A percentile compares a stretch with the other conserved stretches of the same genome.
These are phyloP conservation scores for Fusarium buharicum DNA, from an alignment of 2,329 filamentous ascomycete species.

Conservation along the genomic window DNA sequence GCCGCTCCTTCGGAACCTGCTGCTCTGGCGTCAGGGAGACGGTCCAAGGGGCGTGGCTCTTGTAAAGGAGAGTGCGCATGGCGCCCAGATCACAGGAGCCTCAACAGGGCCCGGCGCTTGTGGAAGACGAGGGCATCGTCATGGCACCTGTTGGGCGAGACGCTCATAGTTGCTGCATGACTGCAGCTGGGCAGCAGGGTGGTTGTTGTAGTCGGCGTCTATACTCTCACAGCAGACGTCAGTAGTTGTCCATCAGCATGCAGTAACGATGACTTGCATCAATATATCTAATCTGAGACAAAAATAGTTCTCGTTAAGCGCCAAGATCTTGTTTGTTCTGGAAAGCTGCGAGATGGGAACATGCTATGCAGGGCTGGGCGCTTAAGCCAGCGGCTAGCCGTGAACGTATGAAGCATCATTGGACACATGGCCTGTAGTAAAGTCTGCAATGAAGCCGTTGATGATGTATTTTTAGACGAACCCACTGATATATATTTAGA, in stretches of 20 bases:
- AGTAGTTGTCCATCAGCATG: slow-evolving; percentile 8
- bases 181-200: slow-evolving; percentile 8
- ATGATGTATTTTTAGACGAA: slow-evolving; percentile 32
- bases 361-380: slow-evolving; percentile 35
- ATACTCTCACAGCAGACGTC: slow-evolving; percentile 18
- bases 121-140: slow-evolving; percentile 17
- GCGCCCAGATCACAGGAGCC: slow-evolving; percentile 29
- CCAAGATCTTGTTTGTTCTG: slow-evolving; percentile 31
- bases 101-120: slow-evolving; percentile 18
- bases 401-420: slow-evolving; percentile 22
- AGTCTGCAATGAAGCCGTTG: background rate
- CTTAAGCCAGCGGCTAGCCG: slow-evolving; percentile 44
- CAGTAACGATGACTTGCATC: slow-evolving; percentile 24
- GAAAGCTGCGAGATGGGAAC: slow-evolving; percentile 26
- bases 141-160: slow-evolving; percentile 28
- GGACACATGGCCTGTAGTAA: slow-evolving; percentile 20
- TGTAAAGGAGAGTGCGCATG: slow-evolving; percentile 24
- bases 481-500: slow-evolving; percentile 16
- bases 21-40: slow-evolving; percentile 29
- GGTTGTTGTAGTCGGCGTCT: slow-evolving; percentile 29
- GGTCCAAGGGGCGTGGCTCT: slow-evolving; percentile 15
- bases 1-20: slow-evolving; percentile 23
- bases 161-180: slow-evolving; percentile 30
- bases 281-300: slow-evolving; percentile 27
- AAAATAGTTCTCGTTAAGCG: slow-evolving; percentile 25